Evolutionary conservation across 78 protist species (phyloP).

Genomic region (Chrysochromulina tobinii): DNA sequence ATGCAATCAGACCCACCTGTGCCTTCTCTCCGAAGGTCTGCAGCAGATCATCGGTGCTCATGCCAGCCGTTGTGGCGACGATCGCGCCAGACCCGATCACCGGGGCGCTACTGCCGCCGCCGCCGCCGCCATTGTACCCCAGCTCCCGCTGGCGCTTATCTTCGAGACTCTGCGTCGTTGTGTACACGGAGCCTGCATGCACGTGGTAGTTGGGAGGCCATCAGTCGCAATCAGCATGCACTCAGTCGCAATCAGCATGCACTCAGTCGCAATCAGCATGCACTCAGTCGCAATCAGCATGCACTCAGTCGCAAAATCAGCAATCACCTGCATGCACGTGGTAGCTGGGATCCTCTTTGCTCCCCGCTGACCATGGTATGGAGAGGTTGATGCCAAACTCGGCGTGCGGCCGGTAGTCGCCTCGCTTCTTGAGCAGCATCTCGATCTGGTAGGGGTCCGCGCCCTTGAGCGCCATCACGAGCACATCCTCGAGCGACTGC

Average conservation of each 20-base stretch:
- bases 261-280: too few relatives aligned
- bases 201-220: background rate
- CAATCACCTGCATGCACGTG: background rate
- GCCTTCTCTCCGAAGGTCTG: too few relatives aligned
- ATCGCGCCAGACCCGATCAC: too few relatives aligned
- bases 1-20: too few relatives aligned
- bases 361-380: background rate
- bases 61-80: too few relatives aligned
- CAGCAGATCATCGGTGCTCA: too few relatives aligned
- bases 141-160: background rate
- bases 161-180: background rate
- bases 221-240: too few relatives aligned
- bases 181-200: background rate
- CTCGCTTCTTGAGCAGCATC: background rate
- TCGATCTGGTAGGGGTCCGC: slow-evolving; percentile 1
- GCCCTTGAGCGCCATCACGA: slow-evolving; percentile 1
- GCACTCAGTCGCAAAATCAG: too few relatives aligned
- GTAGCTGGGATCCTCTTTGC: background rate
- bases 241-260: too few relatives aligned
- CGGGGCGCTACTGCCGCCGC: too few relatives aligned
- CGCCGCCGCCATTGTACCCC: too few relatives aligned
- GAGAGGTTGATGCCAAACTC: slow-evolving; percentile 3
- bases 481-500: slow-evolving; percentile 28
- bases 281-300: too few relatives aligned
- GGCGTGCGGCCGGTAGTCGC: slow-evolving; percentile 22